A percentile compares a stretch with the other conserved stretches of the same genome.
phyloP scores from a whole-genome alignment of 1,139 yeast genomes.

The Cylindricascospora bacillispora region DNA sequence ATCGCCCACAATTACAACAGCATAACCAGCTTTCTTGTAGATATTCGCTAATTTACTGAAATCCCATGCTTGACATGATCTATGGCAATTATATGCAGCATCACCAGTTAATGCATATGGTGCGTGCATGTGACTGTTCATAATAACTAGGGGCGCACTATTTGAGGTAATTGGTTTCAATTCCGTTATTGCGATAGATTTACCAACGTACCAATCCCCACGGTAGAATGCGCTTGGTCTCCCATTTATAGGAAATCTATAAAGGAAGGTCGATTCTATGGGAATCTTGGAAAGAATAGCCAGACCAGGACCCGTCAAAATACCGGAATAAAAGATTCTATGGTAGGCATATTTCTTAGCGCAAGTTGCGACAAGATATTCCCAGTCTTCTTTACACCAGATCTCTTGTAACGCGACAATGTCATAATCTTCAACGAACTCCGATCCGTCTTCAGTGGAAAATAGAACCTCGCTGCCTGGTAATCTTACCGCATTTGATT shows the following conservation, averaged over 20 bases:
- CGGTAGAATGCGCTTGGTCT: slow-evolving; percentile 85
- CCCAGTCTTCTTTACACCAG: slow-evolving; percentile 85
- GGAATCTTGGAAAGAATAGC: slow-evolving; percentile 78
- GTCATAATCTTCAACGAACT: slow-evolving; percentile 46
- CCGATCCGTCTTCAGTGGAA: slow-evolving; percentile 4
- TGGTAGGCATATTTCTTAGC: slow-evolving; percentile 43
- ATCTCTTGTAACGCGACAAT: slow-evolving; percentile 84
- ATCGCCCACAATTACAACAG: slow-evolving; percentile 86
- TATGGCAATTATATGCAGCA: slow-evolving; percentile 78
- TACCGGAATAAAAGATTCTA: slow-evolving; percentile 69
- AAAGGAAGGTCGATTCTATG: slow-evolving; percentile 62
- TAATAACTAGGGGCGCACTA: slow-evolving; percentile 52
- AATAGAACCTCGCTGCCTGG: slow-evolving; percentile 6
- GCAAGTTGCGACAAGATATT: slow-evolving; percentile 39
- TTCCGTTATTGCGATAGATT: slow-evolving; percentile 67
- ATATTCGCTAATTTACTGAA: slow-evolving; percentile 54
- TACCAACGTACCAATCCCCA: slow-evolving; percentile 98
- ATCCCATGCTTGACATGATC: slow-evolving; percentile 97
- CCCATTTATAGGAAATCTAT: slow-evolving; percentile 85
- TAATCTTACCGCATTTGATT: slow-evolving; percentile 11
- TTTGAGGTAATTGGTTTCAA: slow-evolving; percentile 39
- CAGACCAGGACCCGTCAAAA: slow-evolving; percentile 85
- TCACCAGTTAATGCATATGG: slow-evolving; percentile 79
- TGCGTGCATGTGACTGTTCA: slow-evolving; percentile 96
- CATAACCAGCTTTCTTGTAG: slow-evolving; percentile 62